Evolutionary conservation across 2,329 filamentous ascomycete genomes (phyloP), one percentile per base, ranked within the genome.

Genomic region (Dothistroma septosporum): DNA sequence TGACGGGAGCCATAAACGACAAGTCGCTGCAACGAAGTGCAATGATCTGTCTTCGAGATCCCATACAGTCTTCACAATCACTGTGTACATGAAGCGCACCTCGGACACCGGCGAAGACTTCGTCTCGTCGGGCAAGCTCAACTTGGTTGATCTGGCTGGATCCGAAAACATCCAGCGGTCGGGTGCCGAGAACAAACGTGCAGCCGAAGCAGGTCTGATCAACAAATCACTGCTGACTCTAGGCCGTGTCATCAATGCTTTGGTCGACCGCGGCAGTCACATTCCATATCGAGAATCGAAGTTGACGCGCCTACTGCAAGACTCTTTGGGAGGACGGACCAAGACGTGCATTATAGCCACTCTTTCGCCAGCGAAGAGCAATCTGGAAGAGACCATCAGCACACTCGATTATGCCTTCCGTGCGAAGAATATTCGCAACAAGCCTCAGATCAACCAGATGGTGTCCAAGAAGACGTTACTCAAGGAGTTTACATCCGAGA

Each of bases 341-440:
- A 99, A 99, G 74, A 99, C 94, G 0, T 99, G 94, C 79, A 99
- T 99, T 67, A 97, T 99, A 71, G 94, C 94, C 6, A 99, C 94
- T 0, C 84, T 99, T 46, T 97, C 94, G 2, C 92, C 94, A 0
- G 91, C 92, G 8, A 95, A 94, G 76, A 92, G 88, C 76, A 99
- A 97, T 69, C 81, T 99, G 1, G 94, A 99, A 72, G 94, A 99
- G 76, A 99, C 95, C 0, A 97, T 99, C 62, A 97, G 94, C 0
- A 99, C 95, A 0, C 83, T 99, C 1, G 94, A 99, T 74, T 99
- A 99, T 73, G 95, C 94, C 11, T 97, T 97, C 77, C 86, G 94
- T 52, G 94, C 94, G 16, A 99, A 99, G 80, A 97, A 99, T 68
- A 99, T 99, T 70, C 89, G 91, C 54, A 99, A 99, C 76, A 97